Evolutionary conservation across 2,329 filamentous ascomycete genomes (phyloP).

Genomic region (Botrytis cinerea): DNA sequence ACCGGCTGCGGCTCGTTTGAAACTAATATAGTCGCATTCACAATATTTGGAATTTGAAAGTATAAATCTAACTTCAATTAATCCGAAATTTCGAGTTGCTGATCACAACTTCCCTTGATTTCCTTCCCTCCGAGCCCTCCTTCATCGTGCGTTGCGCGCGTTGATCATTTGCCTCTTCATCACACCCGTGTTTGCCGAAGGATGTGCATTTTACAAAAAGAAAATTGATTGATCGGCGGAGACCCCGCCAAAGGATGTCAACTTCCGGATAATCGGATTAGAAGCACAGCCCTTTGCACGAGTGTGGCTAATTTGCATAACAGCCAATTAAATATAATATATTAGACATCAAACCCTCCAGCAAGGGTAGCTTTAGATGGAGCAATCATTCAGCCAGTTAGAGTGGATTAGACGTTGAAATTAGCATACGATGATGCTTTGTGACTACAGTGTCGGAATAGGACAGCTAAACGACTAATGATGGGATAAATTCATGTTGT

Average conservation of each 20-base stretch:
- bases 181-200: constrained; percentile 11
- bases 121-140: not conserved
- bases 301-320: not conserved
- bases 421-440: not conserved
- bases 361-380: not conserved
- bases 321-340: not conserved
- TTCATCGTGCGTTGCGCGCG: not conserved
- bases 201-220: constrained; percentile 1
- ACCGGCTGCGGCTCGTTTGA: not conserved
- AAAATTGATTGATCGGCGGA: constrained; percentile 7
- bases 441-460: not conserved
- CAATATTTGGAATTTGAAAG: constrained; percentile 9
- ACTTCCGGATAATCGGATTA: not conserved
- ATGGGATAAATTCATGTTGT: not conserved
- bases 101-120: not conserved
- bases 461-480: not conserved
- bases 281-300: not conserved
- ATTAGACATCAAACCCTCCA: not conserved
- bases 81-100: not conserved
- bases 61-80: constrained; percentile 1
- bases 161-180: constrained; percentile 4
- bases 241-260: not conserved
- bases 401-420: constrained; percentile 1
- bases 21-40: not conserved
- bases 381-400: not conserved